Percentiles rank a stretch among this genome's conserved stretches.
Conservation (phyloP, 164 flowering plant species). For the Houttuynia cordata region DNA sequence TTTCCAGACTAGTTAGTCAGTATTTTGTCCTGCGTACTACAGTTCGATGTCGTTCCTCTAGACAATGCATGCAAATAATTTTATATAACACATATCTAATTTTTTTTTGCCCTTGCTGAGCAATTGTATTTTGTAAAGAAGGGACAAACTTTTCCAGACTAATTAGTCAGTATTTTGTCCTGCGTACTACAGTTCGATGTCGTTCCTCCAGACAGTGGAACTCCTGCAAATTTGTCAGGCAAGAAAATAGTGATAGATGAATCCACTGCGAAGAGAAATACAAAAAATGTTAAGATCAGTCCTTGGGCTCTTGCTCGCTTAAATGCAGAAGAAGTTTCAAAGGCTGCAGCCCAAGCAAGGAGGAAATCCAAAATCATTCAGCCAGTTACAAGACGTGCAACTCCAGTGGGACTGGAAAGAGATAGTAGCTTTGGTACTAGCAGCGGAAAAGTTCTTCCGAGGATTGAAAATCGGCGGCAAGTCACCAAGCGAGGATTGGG, state of each 20-base stretch:
- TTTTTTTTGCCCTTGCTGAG: too few species aligned
- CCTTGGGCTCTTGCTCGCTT: conserved; percentile 92
- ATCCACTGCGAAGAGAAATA: conserved; percentile 45
- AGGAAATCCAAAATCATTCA: conserved; percentile 77
- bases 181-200: conserved; percentile 75
- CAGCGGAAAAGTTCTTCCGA: conserved; percentile 37
- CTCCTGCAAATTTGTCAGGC: conserved; percentile 58
- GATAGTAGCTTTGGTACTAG: conserved; percentile 75
- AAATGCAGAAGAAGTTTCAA: conserved; percentile 84
- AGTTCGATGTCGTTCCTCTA: conserved; percentile 96
- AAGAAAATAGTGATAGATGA: conserved; percentile 45
- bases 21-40: conserved; percentile 9
- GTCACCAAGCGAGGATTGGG: conserved; percentile 48
- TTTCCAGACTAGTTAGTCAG: too few species aligned
- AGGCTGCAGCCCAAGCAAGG: conserved; percentile 82
- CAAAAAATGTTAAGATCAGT: conserved; percentile 62
- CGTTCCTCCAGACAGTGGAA: conserved; percentile 68
- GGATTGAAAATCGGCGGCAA: conserved; percentile 49
- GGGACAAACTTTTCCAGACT: too few species aligned
- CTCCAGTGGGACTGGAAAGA: conserved; percentile 32
- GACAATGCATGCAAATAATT: conserved; percentile 20
- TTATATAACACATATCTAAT: too few species aligned
- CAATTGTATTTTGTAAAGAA: too few species aligned
- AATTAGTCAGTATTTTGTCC: background rate
- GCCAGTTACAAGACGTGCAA: conserved; percentile 53